Evolutionary conservation across 495 filamentous ascomycete species (phyloP), one percentile per base, ranked within the genome.

Genomic region (Penicillium flavigenum): DNA sequence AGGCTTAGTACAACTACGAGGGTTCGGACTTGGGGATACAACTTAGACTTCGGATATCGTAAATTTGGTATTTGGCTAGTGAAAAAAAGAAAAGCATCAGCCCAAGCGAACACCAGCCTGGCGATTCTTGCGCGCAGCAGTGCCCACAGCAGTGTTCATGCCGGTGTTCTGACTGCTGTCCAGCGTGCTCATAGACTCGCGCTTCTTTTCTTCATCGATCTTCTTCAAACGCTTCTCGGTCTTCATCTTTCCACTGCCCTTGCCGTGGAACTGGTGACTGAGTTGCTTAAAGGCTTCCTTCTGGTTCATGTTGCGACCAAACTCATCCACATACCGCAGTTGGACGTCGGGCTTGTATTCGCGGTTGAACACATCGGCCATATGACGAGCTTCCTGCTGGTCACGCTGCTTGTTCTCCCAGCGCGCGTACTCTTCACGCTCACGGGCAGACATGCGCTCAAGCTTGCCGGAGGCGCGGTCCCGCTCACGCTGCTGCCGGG

Each of bases 201-300:
- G 82, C 68, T 88, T 88, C 82, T 92, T 93, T 77, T 97, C 92
- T 62, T 93, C 91, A 54, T 93, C 94, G 73, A 96, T 93, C 84
- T 94, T 96, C 85, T 97, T 96, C 48, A 98, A 74, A 52, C 83
- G 79, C 77, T 98, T 98, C 79, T 98, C 93, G 24, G 91, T 97
- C 87, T 98, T 98, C 77, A 88, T 88, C 81, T 97, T 97, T 51
- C 94, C 94, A 66, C 87, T 92, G 43, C 92, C 92, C 76, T 98
- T 97, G 52, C 94, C 94, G 75, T 98, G 94, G 85, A 98, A 98
- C 72, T 95, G 89, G 75, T 98, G 94, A 64, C 86, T 91, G 45
- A 98, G 79, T 67, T 97, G 84, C 78, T 91, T 91, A 79, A 98
- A 98, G 2, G 94, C 94, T 74, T 98, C 94, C 78, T 98, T 98